Conservation (phyloP, 495 filamentous ascomycete species). For the Parathielavia appendiculata region DNA sequence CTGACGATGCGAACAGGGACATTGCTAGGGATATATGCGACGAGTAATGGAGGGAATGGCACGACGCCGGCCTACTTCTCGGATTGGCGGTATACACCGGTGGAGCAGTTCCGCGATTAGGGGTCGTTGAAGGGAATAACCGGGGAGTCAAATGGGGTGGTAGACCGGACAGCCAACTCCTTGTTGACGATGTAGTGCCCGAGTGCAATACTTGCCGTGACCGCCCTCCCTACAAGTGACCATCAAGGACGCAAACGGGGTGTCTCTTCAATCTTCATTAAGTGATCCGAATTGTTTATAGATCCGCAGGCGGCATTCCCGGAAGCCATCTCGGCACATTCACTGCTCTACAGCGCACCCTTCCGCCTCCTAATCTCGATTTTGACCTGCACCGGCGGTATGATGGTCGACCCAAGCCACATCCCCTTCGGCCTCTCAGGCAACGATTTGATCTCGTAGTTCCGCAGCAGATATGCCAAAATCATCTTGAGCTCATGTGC, state of each 20-base stretch:
- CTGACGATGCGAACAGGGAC: conserved; percentile 25
- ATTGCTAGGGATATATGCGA: conserved; percentile 48
- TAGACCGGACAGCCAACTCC: too few species aligned
- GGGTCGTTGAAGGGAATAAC: neutral
- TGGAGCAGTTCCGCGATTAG: conserved; percentile 41
- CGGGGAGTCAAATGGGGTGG: too few species aligned
- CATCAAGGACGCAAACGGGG: neutral
- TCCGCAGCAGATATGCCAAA: conserved; percentile 35
- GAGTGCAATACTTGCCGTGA: too few species aligned
- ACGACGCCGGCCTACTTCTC: conserved; percentile 41
- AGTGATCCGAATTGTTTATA: too few species aligned
- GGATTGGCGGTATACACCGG: conserved; percentile 42
- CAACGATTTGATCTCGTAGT: conserved; percentile 39
- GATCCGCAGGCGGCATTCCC: too few species aligned
- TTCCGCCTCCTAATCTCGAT: conserved; percentile 30
- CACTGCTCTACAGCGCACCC: too few species aligned
- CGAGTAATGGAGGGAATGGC: conserved; percentile 45
- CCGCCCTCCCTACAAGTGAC: too few species aligned
- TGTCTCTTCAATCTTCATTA: too few species aligned
- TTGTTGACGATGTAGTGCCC: too few species aligned
- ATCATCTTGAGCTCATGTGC: conserved; percentile 42
- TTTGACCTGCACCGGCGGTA: conserved; percentile 26
- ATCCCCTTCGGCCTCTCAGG: conserved; percentile 23
- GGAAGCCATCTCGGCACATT: too few species aligned
- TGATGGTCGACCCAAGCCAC: conserved; percentile 32